Conservation (phyloP, 495 filamentous ascomycete genomes). For the Aspergillus conjunctus region DNA sequence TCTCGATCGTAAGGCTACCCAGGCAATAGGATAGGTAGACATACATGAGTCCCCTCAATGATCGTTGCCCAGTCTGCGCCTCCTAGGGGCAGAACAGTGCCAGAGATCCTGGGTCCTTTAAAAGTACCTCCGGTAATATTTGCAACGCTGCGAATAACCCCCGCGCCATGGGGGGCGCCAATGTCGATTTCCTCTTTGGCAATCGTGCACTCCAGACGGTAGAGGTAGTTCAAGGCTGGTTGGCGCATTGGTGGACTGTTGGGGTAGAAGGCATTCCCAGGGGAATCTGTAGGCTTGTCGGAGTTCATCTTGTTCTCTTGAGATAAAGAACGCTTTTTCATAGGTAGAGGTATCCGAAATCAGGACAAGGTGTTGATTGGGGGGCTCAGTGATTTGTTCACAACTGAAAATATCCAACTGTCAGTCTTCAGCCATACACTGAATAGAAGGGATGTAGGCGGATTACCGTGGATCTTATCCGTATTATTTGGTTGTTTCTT, state of each 20-base stretch:
- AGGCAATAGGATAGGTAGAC: too few relatives aligned
- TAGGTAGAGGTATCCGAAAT: neutral
- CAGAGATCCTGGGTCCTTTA: conserved; percentile 32
- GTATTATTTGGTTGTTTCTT: too few relatives aligned
- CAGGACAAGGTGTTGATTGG: too few relatives aligned
- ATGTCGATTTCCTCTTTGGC: conserved; percentile 30
- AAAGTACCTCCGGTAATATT: conserved; percentile 33
- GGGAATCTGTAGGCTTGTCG: conserved; percentile 14
- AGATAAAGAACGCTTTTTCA: neutral
- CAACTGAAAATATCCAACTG: too few relatives aligned
- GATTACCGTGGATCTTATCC: too few relatives aligned
- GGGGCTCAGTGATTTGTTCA: too few relatives aligned
- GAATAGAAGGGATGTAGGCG: neutral
- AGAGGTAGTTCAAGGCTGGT: conserved; percentile 30
- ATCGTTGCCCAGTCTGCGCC: conserved; percentile 38
- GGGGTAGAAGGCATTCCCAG: conserved; percentile 32
- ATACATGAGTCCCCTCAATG: conserved; percentile 37
- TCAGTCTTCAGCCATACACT: too few relatives aligned
- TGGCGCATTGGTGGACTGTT: conserved; percentile 34
- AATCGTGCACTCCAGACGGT: conserved; percentile 34
- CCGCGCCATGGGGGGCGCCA: conserved; percentile 30
- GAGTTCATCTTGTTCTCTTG: neutral
- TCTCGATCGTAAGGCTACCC: too few relatives aligned
- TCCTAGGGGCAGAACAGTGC: conserved; percentile 29
- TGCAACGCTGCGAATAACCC: conserved; percentile 32